phyloP scores from a whole-genome alignment of 306 rosid genomes.

The Vigna angularis region DNA sequence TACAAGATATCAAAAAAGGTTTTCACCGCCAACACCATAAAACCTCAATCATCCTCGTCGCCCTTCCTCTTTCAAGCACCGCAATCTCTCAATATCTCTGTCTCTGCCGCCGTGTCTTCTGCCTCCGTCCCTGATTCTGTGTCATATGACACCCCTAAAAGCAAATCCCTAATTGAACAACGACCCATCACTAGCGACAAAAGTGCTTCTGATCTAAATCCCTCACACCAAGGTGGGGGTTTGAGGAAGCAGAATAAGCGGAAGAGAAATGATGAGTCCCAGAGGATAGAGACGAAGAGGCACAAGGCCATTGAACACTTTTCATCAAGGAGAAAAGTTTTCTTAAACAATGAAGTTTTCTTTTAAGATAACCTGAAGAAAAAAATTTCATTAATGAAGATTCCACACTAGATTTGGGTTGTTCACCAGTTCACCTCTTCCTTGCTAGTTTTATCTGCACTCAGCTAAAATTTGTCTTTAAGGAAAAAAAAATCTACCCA shows the following conservation, averaged over 20 bases:
- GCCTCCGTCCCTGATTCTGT: not conserved
- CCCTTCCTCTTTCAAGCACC: not conserved
- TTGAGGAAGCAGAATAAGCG: not conserved
- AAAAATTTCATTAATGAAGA: not conserved
- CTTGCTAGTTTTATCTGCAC: constrained; percentile 7
- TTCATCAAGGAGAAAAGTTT: not conserved
- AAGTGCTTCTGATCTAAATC: not conserved
- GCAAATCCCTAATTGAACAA: not conserved
- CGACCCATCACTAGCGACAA: not conserved
- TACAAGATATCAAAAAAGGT: no score
- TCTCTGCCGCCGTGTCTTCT: not conserved
- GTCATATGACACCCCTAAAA: not conserved
- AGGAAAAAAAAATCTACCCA: not conserved
- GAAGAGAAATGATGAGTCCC: no score
- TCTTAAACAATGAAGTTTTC: not conserved
- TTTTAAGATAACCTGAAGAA: constrained; percentile 13
- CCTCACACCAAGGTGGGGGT: not conserved
- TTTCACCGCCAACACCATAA: not conserved
- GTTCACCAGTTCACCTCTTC: constrained; percentile 18
- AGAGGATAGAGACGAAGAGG: not conserved
- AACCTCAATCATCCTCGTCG: not conserved
- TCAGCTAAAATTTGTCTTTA: constrained; percentile 27
- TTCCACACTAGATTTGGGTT: constrained; percentile 1
- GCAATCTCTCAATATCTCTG: not conserved
- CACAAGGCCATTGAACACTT: not conserved